Evolutionary conservation across 352 stramenopile species (phyloP), one percentile per base, ranked within the genome.

Genomic region (Phytopythium montanum): DNA sequence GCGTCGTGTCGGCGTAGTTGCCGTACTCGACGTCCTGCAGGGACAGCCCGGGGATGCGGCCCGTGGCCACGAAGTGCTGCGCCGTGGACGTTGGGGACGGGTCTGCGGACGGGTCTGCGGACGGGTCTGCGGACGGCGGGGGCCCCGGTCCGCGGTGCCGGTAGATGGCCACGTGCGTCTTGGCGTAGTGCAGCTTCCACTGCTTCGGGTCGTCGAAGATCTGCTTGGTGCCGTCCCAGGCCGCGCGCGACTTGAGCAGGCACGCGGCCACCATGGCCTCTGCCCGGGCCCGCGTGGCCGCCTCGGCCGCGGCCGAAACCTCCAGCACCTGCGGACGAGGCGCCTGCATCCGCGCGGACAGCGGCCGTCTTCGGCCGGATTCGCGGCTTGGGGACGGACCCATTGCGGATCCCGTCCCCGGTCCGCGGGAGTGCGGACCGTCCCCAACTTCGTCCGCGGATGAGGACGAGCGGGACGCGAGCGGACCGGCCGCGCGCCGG

Each of bases 11-110:
- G 18, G 70, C 74, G 59, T 90, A 87, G 46, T 85, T 73, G 29
- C 80, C 78, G 59, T 89, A 90, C 62, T 84, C 78, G 41, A 90
- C 58, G 54, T 92, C 78, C 42, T 81, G 65, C 54, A 92, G 61
- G 29, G 80, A 78, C 18, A 92, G 57, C 14, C 74, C 75, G 4
- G 77, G 66, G 25, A 88, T 75, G 19, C 79, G 77, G 26, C 79
- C 81, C 8, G 79, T 76, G 21, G 77, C 68, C 8, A 88, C 65
- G 48, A 92, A 92, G 52, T 71, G 60, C 2, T 73, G 69, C 5
- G 60, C 63, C 16, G 62, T 74, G 12, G 59, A 58, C 31, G 10
- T 46, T 23, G 31, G 54, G n/a, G 5, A n/a, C 42, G 19, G 25
- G 41, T 26, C 33, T 38, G 33, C 4, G 9, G n/a, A 25, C 4